Conservation (phyloP, 2,329 filamentous ascomycete genomes). For the Aspergillus arachidicola region DNA sequence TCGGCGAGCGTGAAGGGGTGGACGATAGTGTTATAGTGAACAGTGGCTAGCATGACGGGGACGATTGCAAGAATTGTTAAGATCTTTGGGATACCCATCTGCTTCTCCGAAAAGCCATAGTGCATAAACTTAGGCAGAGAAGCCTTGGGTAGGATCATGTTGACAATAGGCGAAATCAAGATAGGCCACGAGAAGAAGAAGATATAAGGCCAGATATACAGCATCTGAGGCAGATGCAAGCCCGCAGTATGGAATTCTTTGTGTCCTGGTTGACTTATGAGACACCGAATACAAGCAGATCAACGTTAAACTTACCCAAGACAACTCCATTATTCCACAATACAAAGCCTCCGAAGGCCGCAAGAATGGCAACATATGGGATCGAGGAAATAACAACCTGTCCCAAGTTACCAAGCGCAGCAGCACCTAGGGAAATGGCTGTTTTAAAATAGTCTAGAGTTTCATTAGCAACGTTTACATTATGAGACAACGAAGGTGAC, state of each 20-base stretch:
- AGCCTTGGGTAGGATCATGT: constrained; percentile 35
- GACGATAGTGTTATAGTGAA: constrained; percentile 86
- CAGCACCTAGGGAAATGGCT: constrained; percentile 66
- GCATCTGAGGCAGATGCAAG: constrained; percentile 85
- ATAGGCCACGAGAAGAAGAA: constrained; percentile 87
- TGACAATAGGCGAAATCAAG: constrained; percentile 59
- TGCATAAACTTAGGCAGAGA: constrained; percentile 38
- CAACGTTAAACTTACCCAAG: constrained; percentile 61
- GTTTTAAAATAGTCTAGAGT: constrained; percentile 51
- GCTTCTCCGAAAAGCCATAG: constrained; percentile 34
- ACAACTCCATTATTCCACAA: constrained; percentile 89
- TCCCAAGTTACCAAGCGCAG: constrained; percentile 50
- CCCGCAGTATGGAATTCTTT: constrained; percentile 93
- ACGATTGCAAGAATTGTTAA: constrained; percentile 40
- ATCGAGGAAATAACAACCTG: constrained; percentile 42
- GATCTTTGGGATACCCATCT: constrained; percentile 42
- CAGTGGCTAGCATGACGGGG: constrained; percentile 50
- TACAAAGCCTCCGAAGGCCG: constrained; percentile 73
- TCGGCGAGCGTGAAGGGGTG: constrained; percentile 96
- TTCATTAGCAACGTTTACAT: constrained; percentile 26
- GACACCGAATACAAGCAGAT: background rate
- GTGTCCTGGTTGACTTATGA: constrained; percentile 63
- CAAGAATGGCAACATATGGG: constrained; percentile 65
- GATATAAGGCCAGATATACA: constrained; percentile 92
- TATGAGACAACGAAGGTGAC: constrained; percentile 7